Evolutionary conservation across 75 land plant species (phyloP).

Genomic region (Pinus albicaulis): DNA sequence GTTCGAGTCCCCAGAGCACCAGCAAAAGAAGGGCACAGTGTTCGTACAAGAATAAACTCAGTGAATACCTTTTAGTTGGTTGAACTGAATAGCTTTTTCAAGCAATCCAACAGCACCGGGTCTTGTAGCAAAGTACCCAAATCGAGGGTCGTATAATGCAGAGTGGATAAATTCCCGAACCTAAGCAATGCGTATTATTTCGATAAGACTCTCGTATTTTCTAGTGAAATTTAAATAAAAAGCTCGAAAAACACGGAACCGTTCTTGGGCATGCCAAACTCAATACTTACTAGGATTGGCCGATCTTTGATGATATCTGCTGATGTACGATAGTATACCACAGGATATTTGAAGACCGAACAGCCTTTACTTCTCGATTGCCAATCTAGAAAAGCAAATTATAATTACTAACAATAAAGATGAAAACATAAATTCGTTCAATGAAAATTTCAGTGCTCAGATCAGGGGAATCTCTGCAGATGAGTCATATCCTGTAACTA

Average conservation of each 20-base stretch:
- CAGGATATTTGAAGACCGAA: background rate
- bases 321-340: conserved; percentile 2
- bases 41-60: background rate
- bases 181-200: conserved; percentile 22
- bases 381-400: too few species aligned
- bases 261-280: too few species aligned
- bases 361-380: too few species aligned
- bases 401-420: too few species aligned
- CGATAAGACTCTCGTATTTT: too few species aligned
- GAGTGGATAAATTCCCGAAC: conserved; percentile 85
- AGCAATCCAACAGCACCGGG: conserved; percentile 82
- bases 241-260: too few species aligned
- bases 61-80: conserved; percentile 60
- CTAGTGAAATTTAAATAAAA: too few species aligned
- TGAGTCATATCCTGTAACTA: too few species aligned
- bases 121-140: conserved; percentile 85
- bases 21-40: background rate
- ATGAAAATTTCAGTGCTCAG: too few species aligned
- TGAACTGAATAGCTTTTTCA: conserved; percentile 61
- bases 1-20: background rate
- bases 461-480: too few species aligned
- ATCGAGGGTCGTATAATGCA: conserved; percentile 72
- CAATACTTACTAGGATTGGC: conserved; percentile 7
- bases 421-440: too few species aligned
- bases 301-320: conserved; percentile 10